Conservation (phyloP, 108 stramenopile genomes). For the Ochromonas danica region DNA sequence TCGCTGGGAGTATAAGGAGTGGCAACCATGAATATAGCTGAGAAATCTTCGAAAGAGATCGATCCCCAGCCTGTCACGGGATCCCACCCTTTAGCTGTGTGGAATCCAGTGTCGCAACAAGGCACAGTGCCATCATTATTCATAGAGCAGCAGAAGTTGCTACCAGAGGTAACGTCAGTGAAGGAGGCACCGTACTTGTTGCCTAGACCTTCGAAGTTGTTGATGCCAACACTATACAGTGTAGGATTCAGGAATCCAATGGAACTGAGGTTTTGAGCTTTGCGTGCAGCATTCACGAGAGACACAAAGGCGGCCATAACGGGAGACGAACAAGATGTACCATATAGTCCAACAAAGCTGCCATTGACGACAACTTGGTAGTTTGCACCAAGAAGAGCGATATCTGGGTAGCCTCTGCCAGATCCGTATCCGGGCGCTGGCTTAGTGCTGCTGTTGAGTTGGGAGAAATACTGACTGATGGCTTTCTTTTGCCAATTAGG, state of each 20-base stretch:
- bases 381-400: constrained; percentile 30
- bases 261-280: not conserved
- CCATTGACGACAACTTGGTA: constrained; percentile 32
- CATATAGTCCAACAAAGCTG: constrained; percentile 8
- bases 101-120: constrained; percentile 13
- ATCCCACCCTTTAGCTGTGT: constrained; percentile 25
- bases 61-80: constrained; percentile 20
- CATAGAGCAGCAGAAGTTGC: constrained; percentile 17
- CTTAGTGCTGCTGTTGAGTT: not conserved
- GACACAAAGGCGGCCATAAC: constrained; percentile 19
- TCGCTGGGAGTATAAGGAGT: constrained; percentile 12
- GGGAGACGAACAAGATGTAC: constrained; percentile 26
- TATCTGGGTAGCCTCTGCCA: constrained; percentile 47
- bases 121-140: not conserved
- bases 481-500: constrained; percentile 42
- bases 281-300: constrained; percentile 18
- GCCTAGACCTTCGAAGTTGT: constrained; percentile 14
- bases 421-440: constrained; percentile 26
- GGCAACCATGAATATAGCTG: constrained; percentile 4
- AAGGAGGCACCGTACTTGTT: constrained; percentile 11
- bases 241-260: not conserved
- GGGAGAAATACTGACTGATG: constrained; percentile 38
- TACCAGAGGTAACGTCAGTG: constrained; percentile 24
- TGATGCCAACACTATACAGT: constrained; percentile 12
- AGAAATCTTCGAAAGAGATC: not conserved